Base-by-base conservation (phyloP, 192 early-diverging fungal species). In the Backusella australiensis region DNA sequence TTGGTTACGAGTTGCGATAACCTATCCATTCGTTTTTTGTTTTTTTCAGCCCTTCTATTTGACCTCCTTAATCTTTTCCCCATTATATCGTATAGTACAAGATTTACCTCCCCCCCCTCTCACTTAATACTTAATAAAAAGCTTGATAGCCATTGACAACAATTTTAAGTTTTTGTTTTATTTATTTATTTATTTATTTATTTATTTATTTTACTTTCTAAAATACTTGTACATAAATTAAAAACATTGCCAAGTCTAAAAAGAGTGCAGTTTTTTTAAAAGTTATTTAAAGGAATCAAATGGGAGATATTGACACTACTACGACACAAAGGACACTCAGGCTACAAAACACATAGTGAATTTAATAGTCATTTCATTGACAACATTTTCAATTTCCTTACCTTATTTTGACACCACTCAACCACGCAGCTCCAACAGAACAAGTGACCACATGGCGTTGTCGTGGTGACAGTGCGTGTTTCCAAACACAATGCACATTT, bases 351-450 rank as follows among this genome's bases (percentile, higher is more conserved):
- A 52, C n/a, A 65, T 67, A 75, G 3, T 36, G 36, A 71, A 19
- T 44, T 71, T 72, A 71, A 73, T 52, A 79, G 2, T 21, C 36
- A 74, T 29, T 59, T 44, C 66, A 12, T 11, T 39, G 38, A 39
- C 42, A 71, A n/a, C 2, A 34, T 74, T 42, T 34, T 34, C 53
- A 5, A 21, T 12, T 34, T 26, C 6, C 71, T 29, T 82, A 91
- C 92, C 91, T 96, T 97, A 72, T 90, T 93, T 65, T 93, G 89
- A 74, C 94, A 94, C 96, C 97, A 98, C 79, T 97, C 96, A 23
- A 93, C 88, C 34, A 95, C 93, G 75, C 97, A 99, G 23, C 79
- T 91, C 96, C 96, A 99, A 81, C 97, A 99, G 77, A 98, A 98
- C 73, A 99, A 75, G 81, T 99, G 97, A 0, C 97, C 97, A 81